Conservation (phyloP, 495 filamentous ascomycete species). For the Annulohypoxylon moriforme region DNA sequence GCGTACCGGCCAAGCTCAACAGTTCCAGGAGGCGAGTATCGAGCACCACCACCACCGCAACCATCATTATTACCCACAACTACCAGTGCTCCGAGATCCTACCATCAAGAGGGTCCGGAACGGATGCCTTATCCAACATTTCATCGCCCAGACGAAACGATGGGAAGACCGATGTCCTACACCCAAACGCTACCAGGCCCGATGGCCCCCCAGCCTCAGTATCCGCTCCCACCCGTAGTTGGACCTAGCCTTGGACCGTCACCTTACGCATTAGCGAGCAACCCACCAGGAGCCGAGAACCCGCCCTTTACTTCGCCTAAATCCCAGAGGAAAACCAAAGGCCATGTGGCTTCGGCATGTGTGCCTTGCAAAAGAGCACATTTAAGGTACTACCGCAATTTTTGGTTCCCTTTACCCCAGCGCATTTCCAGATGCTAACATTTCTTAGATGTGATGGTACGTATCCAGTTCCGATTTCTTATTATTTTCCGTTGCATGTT, state of each 20-base stretch:
- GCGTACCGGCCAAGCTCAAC: constrained; percentile 57
- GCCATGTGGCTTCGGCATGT: constrained; percentile 95
- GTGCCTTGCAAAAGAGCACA: constrained; percentile 98
- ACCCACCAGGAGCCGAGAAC: constrained; percentile 50
- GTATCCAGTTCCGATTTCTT: constrained; percentile 46
- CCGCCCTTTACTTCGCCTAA: constrained; percentile 64
- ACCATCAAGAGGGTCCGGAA: constrained; percentile 54
- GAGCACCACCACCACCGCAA: constrained; percentile 48
- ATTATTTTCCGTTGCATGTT: constrained; percentile 18
- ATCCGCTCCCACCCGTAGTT: constrained; percentile 51
- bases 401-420: constrained; percentile 32
- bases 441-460: constrained; percentile 63
- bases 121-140: constrained; percentile 52
- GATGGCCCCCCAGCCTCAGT: constrained; percentile 47
- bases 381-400: constrained; percentile 64
- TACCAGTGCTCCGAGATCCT: constrained; percentile 44
- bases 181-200: constrained; percentile 49
- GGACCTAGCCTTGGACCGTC: constrained; percentile 50
- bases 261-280: constrained; percentile 50
- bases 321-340: constrained; percentile 86
- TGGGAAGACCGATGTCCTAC: constrained; percentile 52
- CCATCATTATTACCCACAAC: constrained; percentile 46
- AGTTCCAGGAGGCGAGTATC: constrained; percentile 57
- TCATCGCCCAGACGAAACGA: constrained; percentile 52
- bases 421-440: constrained; percentile 33